A percentile compares a stretch with the other conserved stretches of the same genome.
Evolutionary conservation across 176 grass and related monocot species (phyloP).

Genomic region (Pontederia crassipes): DNA sequence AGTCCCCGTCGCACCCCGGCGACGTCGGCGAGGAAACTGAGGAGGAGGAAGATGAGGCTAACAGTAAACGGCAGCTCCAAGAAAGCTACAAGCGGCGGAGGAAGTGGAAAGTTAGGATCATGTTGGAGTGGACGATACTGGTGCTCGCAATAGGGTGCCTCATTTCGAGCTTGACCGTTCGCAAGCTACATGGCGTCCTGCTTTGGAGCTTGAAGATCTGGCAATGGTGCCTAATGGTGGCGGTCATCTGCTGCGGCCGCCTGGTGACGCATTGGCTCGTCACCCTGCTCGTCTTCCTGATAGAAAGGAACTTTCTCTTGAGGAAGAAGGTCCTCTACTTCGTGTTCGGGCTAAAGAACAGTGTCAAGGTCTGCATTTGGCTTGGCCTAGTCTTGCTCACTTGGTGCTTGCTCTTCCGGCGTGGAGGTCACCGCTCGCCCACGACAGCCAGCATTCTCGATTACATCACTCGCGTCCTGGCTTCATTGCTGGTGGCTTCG

Average conservation of each 20-base stretch:
- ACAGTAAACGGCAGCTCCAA: conserved; percentile 21
- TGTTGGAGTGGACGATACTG: conserved; percentile 39
- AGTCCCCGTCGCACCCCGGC: conserved; percentile 8
- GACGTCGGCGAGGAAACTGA: conserved; percentile 21
- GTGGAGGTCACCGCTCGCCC: conserved; percentile 19
- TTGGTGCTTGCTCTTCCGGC: conserved; percentile 70
- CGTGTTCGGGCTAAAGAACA: conserved; percentile 70
- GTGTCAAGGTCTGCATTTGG: conserved; percentile 74
- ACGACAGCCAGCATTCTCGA: conserved; percentile 7
- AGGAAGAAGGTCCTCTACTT: conserved; percentile 95
- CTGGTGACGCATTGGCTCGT: conserved; percentile 65
- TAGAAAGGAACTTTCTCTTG: conserved; percentile 92
- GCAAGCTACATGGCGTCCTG: conserved; percentile 19
- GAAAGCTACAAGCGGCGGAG: conserved; percentile 2
- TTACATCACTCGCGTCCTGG: conserved; percentile 10
- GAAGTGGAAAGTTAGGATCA: conserved; percentile 32
- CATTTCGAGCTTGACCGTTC: conserved; percentile 47
- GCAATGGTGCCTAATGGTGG: conserved; percentile 91
- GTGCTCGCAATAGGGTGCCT: conserved; percentile 58
- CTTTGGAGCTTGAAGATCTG: conserved; percentile 75
- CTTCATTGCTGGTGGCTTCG: conserved; percentile 15
- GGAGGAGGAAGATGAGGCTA: conserved; percentile 65
- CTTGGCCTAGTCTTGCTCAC: conserved; percentile 48
- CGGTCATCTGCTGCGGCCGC: conserved; percentile 59
- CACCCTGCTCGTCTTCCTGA: conserved; percentile 47